Evolutionary conservation across 495 filamentous ascomycete species (phyloP).

Genomic region (Penicillium egyptiacum): DNA sequence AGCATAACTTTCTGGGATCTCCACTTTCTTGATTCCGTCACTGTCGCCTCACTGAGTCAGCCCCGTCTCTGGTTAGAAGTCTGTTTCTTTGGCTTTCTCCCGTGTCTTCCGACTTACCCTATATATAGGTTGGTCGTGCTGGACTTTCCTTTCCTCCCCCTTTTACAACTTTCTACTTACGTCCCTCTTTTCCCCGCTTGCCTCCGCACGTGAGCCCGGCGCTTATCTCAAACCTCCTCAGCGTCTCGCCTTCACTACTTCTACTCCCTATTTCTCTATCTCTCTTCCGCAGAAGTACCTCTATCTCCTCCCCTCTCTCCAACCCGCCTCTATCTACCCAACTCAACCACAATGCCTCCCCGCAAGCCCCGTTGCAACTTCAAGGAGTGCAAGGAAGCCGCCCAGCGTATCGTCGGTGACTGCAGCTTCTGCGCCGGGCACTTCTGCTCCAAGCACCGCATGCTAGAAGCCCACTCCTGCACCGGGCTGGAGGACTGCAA

Average conservation of each 20-base stretch:
- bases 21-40: slow-evolving; percentile 32
- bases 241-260: background rate
- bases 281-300: slow-evolving; percentile 1
- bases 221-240: slow-evolving; percentile 17
- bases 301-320: slow-evolving; percentile 8
- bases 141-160: slow-evolving; percentile 12
- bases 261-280: slow-evolving; percentile 1
- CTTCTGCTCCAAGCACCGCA: slow-evolving; percentile 90
- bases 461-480: slow-evolving; percentile 92
- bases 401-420: slow-evolving; percentile 91
- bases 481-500: slow-evolving; percentile 95
- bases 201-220: slow-evolving; percentile 17
- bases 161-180: slow-evolving; percentile 19
- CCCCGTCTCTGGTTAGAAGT: slow-evolving; percentile 21
- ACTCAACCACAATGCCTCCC: slow-evolving; percentile 52
- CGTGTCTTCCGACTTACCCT: slow-evolving; percentile 29
- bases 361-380: slow-evolving; percentile 85
- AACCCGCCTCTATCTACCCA: slow-evolving; percentile 7
- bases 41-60: slow-evolving; percentile 31
- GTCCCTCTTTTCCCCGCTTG: slow-evolving; percentile 38
- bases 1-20: slow-evolving; percentile 23
- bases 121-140: slow-evolving; percentile 7
- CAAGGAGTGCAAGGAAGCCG: slow-evolving; percentile 81
- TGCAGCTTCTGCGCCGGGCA: slow-evolving; percentile 92
- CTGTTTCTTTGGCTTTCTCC: slow-evolving; percentile 27